Conservation (phyloP, 148 eudicot species). For the Rhododendron simsii region DNA sequence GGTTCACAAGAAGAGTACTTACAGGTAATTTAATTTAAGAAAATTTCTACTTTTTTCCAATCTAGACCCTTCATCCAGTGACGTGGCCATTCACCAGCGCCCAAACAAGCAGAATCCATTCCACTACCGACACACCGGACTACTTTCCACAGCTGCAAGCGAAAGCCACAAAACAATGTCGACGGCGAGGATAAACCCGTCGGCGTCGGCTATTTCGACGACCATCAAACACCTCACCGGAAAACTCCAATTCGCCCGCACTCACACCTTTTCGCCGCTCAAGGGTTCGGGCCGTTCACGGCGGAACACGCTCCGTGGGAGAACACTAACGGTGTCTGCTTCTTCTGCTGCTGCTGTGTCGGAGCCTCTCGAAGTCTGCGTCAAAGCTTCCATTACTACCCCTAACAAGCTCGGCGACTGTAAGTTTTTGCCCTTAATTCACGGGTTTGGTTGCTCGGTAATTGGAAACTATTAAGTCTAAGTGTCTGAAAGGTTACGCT, state of each 20-base stretch:
- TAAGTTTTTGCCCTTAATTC: slow-evolving; percentile 20
- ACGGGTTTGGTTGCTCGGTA: neutral
- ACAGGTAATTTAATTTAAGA: no score
- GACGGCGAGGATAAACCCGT: slow-evolving; percentile 42
- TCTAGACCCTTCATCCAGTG: neutral
- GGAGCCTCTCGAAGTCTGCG: slow-evolving; percentile 72
- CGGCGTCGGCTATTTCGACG: slow-evolving; percentile 37
- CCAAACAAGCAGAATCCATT: neutral
- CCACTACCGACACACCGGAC: neutral
- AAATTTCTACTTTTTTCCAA: no score
- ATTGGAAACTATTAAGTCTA: neutral
- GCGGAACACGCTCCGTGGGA: neutral
- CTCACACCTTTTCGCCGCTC: neutral
- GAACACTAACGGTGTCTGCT: slow-evolving; percentile 21
- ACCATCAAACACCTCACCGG: slow-evolving; percentile 34
- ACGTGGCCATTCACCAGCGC: neutral
- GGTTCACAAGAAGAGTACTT: no score
- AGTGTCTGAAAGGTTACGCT: neutral
- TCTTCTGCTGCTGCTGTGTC: slow-evolving; percentile 27
- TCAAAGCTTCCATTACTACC: slow-evolving; percentile 55
- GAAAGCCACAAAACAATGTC: slow-evolving; percentile 27
- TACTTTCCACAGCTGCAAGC: neutral
- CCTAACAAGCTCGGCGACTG: slow-evolving; percentile 89
- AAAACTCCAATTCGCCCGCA: slow-evolving; percentile 15
- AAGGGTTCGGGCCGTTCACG: slow-evolving; percentile 2